Base-by-base conservation (phyloP, 2,329 filamentous ascomycete genomes). In the Periconia digitata region DNA sequence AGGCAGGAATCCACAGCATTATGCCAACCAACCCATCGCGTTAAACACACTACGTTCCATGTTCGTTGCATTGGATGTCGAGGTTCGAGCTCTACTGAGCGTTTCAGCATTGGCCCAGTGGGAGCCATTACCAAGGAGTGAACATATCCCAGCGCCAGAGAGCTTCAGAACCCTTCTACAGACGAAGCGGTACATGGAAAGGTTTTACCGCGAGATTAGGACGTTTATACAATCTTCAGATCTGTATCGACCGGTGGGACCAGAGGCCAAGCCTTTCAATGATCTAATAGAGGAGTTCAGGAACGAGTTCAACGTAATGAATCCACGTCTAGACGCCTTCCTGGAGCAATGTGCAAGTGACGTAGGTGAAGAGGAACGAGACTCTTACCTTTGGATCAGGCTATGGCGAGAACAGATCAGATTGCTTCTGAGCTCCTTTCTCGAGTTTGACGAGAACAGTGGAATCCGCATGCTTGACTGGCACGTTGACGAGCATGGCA, bases 41-140 rank as follows among this genome's bases (percentile, higher is more conserved):
- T 42, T 69, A 13, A 51, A 58, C 15, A 64, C 60, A 2, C 40
- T 70, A 15, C 58, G 63, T 21, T 54, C 59, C 5, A 61, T 70
- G 17, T 59, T 70, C 37, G 58, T 64, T 2, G 60, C 56, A 2
- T 56, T 70, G 40, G 65, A 69, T 38, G 56, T 64, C 17, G 63
- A 67, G 35, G 62, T 62, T 10, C 53, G 66, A 24, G 57, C 54
- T 7, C 63, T 67, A 15, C 60, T 70, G 53, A 58, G 54, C 18
- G 54, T 61, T 35, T 47, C 45, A 3, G 44, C 51, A 16, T 39
- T 58, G 2, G 36, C 36, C 2, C 47, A 17, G 8, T 70, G 65
- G 67, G 65, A 63, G 13, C 50, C 60, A n/a, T 39, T 53, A 50
- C 63, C 17, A 44, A 53, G 40, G 38, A 32, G 4, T 15, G 27